These are phyloP conservation scores for Chrysosporium queenslandicum DNA, from an alignment of 2,329 filamentous ascomycete species.

Conservation along the genomic window DNA sequence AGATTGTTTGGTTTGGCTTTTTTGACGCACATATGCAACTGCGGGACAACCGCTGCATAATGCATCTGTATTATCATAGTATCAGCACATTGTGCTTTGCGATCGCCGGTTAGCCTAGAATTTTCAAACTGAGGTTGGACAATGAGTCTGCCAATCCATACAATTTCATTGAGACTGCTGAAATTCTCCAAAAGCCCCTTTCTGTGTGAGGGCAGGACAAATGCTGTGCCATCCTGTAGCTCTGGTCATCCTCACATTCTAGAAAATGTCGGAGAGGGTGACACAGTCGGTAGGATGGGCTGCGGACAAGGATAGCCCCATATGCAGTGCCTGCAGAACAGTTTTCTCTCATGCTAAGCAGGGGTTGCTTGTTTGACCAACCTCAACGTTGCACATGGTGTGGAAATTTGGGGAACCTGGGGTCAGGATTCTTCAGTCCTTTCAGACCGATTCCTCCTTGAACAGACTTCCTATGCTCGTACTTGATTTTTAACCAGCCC, in stretches of 20 bases:
- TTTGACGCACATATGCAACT: background rate
- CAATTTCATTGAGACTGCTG: background rate
- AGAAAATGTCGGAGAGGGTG: background rate
- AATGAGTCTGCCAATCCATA: too few species aligned
- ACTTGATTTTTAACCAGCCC: background rate
- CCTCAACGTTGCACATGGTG: slow-evolving; percentile 2
- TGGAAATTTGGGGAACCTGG: background rate
- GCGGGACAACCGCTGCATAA: slow-evolving; percentile 9
- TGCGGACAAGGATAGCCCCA: slow-evolving; percentile 6
- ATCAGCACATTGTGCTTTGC: background rate
- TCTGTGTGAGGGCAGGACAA: background rate
- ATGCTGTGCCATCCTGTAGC: background rate
- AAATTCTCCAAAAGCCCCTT: background rate
- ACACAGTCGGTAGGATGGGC: background rate
- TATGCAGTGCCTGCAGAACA: slow-evolving; percentile 5
- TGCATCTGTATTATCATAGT: background rate
- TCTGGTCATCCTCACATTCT: background rate
- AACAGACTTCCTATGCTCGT: background rate
- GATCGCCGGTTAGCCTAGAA: background rate
- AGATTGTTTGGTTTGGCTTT: background rate
- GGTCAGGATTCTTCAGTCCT: background rate
- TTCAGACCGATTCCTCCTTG: background rate
- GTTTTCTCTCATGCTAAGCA: background rate
- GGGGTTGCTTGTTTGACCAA: background rate
- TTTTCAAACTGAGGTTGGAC: too few species aligned